phyloP scores from a whole-genome alignment of 1,284 basidiomycete genomes.

The Moesziomyces aphidis region DNA sequence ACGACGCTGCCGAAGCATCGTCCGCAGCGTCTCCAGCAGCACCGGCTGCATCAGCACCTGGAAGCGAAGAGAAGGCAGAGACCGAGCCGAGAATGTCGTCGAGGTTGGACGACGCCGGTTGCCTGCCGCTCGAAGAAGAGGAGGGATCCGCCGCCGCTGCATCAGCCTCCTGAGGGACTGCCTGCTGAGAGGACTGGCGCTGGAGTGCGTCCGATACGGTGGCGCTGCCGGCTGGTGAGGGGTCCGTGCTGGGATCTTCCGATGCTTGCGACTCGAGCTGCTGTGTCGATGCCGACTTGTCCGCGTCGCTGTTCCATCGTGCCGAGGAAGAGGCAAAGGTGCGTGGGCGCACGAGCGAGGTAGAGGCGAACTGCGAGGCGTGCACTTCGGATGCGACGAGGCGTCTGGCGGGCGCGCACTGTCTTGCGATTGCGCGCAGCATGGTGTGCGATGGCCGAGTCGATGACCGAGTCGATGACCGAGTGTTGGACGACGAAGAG shows the following conservation, averaged over 20 bases:
- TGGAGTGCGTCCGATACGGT: conserved; percentile 33
- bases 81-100: conserved; percentile 45
- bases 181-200: conserved; percentile 11
- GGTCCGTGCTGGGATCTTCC: conserved; percentile 26
- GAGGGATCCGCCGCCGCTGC: neutral
- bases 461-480: neutral
- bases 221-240: conserved; percentile 24
- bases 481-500: neutral
- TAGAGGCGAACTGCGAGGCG: conserved; percentile 7
- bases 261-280: conserved; percentile 34
- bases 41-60: conserved; percentile 10
- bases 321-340: conserved; percentile 16
- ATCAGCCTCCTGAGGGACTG: conserved; percentile 1
- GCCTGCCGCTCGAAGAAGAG: conserved; percentile 8
- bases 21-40: neutral
- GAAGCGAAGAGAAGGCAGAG: conserved; percentile 28
- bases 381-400: conserved; percentile 8
- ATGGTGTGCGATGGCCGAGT: conserved; percentile 12
- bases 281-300: conserved; percentile 26
- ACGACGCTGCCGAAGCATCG: neutral
- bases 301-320: conserved; percentile 11
- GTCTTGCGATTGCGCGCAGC: conserved; percentile 18
- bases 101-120: conserved; percentile 27
- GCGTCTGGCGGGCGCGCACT: conserved; percentile 6
- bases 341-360: conserved; percentile 5